A percentile compares a stretch with the other conserved stretches of the same genome.
These are phyloP conservation scores for Orbilia quercus DNA, from an alignment of 2,329 filamentous ascomycete species.

Conservation along the genomic window DNA sequence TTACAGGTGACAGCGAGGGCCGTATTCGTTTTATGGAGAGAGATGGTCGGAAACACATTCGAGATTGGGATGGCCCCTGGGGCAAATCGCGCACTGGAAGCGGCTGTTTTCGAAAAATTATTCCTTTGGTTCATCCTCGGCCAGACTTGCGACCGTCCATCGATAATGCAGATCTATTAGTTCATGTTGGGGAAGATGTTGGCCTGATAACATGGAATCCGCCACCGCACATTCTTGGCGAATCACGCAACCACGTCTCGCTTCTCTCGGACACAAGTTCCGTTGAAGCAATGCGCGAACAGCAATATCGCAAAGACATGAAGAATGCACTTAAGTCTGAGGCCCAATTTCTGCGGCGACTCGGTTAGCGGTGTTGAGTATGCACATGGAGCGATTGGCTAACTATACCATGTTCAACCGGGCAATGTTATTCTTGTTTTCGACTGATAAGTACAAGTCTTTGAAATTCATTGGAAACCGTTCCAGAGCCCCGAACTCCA, in stretches of 20 bases:
- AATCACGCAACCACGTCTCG: not conserved
- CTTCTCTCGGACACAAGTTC: not conserved
- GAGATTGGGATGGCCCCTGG: constrained; percentile 69
- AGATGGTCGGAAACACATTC: constrained; percentile 70
- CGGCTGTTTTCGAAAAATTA: constrained; percentile 25
- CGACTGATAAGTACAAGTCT: not conserved
- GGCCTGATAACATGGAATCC: constrained; percentile 44
- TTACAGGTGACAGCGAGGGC: constrained; percentile 85
- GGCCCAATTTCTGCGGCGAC: constrained; percentile 15
- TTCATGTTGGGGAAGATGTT: constrained; percentile 41
- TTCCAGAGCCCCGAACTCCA: constrained; percentile 1
- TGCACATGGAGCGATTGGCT: not conserved
- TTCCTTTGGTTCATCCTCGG: constrained; percentile 34
- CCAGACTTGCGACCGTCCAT: constrained; percentile 57
- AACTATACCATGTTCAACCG: too few relatives aligned
- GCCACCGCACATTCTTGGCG: not conserved
- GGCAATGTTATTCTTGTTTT: too few relatives aligned
- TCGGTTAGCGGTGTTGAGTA: not conserved
- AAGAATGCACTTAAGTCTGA: constrained; percentile 44
- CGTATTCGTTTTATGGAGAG: constrained; percentile 90
- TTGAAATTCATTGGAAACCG: not conserved
- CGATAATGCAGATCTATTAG: constrained; percentile 45
- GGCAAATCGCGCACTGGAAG: constrained; percentile 56
- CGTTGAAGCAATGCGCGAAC: constrained; percentile 2
- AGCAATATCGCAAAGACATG: constrained; percentile 34